These are phyloP conservation scores for Entelexis sorbosivorans DNA, from an alignment of 1,139 yeast species.

Conservation along the genomic window DNA sequence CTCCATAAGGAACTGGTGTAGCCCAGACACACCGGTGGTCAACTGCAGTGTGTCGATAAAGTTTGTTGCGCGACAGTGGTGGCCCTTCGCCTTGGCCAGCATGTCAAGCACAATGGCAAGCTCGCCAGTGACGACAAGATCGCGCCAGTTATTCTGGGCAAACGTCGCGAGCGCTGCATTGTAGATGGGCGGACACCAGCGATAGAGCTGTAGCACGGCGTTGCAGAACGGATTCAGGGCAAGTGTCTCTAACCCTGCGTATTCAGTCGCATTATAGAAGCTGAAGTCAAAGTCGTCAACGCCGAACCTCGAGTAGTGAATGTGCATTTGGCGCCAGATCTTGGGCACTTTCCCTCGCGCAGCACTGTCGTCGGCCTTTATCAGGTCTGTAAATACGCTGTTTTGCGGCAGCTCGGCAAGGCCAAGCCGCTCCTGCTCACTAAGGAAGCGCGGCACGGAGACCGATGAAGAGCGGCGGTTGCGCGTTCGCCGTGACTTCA, in stretches of 20 bases:
- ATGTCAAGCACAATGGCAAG: slow-evolving; percentile 83
- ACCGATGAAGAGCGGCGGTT: slow-evolving; percentile 27
- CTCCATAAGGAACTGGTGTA: slow-evolving; percentile 25
- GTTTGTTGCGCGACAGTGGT: slow-evolving; percentile 60
- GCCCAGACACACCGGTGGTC: neutral
- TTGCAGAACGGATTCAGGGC: slow-evolving; percentile 67
- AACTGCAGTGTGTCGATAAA: slow-evolving; percentile 42
- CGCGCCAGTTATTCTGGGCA: slow-evolving; percentile 27
- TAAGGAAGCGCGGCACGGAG: slow-evolving; percentile 54
- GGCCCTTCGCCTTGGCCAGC: slow-evolving; percentile 72
- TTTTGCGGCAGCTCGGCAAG: slow-evolving; percentile 1
- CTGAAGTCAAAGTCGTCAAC: slow-evolving; percentile 89
- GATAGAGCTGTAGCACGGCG: slow-evolving; percentile 67
- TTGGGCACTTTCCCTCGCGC: slow-evolving; percentile 41
- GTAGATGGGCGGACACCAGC: slow-evolving; percentile 64
- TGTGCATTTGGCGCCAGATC: slow-evolving; percentile 63
- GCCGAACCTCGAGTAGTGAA: slow-evolving; percentile 81
- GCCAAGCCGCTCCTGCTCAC: slow-evolving; percentile 43
- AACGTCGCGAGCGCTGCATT: slow-evolving; percentile 45
- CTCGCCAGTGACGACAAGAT: slow-evolving; percentile 52
- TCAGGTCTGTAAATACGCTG: slow-evolving; percentile 11
- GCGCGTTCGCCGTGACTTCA: slow-evolving; percentile 33
- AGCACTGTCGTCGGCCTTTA: slow-evolving; percentile 13
- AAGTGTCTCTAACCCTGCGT: slow-evolving; percentile 72
- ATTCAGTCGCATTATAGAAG: slow-evolving; percentile 62